Conservation (phyloP, 2,329 filamentous ascomycete species). For the Trichoderma endophyticum region DNA sequence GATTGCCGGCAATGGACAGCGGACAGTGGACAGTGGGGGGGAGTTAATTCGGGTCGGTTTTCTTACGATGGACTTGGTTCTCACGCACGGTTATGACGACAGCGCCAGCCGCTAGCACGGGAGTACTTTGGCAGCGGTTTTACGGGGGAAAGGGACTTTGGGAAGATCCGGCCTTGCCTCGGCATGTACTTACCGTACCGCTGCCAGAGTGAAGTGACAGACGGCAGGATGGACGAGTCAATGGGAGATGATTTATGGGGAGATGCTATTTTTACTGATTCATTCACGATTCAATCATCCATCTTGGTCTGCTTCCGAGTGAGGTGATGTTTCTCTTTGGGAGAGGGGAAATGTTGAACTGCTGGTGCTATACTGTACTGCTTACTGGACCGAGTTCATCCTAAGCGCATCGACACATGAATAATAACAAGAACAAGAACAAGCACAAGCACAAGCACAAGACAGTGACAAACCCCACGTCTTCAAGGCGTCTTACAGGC, state of each 20-base stretch:
- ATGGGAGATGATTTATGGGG: not conserved
- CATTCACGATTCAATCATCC: not conserved
- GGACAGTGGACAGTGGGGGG: not conserved
- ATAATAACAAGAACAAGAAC: too few relatives aligned
- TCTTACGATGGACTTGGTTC: not conserved
- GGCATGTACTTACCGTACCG: not conserved
- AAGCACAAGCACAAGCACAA: not conserved
- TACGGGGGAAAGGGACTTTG: slow-evolving; percentile 11
- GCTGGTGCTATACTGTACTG: not conserved
- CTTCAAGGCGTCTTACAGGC: not conserved
- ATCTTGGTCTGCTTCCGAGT: not conserved
- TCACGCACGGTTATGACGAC: not conserved
- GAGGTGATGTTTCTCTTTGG: not conserved
- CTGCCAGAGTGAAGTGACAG: not conserved
- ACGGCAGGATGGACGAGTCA: not conserved
- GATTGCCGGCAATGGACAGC: not conserved
- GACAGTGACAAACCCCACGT: not conserved
- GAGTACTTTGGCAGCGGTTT: not conserved
- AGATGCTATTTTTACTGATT: not conserved
- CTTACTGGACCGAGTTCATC: not conserved
- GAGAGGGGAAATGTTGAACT: not conserved
- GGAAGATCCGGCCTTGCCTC: slow-evolving; percentile 1
- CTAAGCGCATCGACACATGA: not conserved
- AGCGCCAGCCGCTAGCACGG: not conserved
- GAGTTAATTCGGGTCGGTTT: not conserved